Conservation (phyloP, 1,139 yeast genomes). For the Pneumocystis sp. region DNA sequence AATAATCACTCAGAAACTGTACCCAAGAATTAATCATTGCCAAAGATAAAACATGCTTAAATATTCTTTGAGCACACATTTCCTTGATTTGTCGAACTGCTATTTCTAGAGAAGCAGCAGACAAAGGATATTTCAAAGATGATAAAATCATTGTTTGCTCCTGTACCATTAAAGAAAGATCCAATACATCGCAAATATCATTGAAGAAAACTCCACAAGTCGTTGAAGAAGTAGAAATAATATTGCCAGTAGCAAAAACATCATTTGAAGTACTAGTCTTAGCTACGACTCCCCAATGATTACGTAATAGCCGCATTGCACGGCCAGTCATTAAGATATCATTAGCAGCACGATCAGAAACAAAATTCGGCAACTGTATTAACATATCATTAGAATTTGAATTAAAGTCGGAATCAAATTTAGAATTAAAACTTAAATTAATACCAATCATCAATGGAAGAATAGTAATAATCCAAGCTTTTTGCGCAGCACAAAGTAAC, state of each 20-base stretch:
- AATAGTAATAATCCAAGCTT: background rate
- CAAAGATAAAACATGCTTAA: background rate
- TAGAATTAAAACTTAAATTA: background rate
- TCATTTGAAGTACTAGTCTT: background rate
- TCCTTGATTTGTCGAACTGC: background rate
- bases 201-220: background rate
- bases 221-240: background rate
- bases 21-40: background rate
- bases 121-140: background rate
- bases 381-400: no score
- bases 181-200: background rate
- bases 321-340: background rate
- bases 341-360: background rate
- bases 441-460: background rate
- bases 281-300: background rate
- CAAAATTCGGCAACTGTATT: background rate
- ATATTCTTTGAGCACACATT: background rate
- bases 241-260: background rate
- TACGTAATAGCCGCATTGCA: background rate
- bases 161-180: background rate
- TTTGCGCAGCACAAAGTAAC: background rate
- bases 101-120: background rate
- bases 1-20: background rate
- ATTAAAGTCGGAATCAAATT: no score
- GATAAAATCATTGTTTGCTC: background rate